phyloP scores from a whole-genome alignment of 148 eudicot genomes.

The Rhododendron kiyosumense region DNA sequence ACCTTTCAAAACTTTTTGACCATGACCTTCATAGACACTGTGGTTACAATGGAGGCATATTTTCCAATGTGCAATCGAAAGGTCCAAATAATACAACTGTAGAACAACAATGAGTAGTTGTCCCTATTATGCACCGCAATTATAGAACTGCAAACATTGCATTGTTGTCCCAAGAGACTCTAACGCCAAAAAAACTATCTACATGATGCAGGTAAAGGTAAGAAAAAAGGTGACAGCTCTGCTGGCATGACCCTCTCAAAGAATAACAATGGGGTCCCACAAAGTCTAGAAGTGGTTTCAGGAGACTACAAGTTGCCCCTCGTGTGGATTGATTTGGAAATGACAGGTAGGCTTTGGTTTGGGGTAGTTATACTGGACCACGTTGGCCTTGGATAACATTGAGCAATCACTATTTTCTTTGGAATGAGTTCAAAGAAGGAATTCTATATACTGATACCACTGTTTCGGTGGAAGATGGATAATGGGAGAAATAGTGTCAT shows the following conservation, averaged over 20 bases:
- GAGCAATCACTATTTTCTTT: neutral
- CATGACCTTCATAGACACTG: neutral
- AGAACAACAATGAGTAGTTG: neutral
- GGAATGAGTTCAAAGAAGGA: neutral
- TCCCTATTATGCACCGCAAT: neutral
- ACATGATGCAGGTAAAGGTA: conserved; percentile 36
- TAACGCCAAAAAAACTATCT: neutral
- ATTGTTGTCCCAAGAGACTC: neutral
- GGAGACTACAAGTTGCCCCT: conserved; percentile 55
- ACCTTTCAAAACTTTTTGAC: neutral
- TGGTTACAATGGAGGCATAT: neutral
- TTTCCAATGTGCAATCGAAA: neutral
- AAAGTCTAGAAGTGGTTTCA: conserved; percentile 13
- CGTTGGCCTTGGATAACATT: neutral
- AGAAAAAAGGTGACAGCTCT: conserved; percentile 23
- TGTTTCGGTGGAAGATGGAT: neutral
- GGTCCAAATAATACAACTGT: no score
- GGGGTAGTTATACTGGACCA: neutral
- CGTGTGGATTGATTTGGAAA: conserved; percentile 91
- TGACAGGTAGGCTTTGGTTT: conserved; percentile 57
- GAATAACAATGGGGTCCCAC: conserved; percentile 30
- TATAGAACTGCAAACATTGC: neutral
- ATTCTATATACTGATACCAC: neutral
- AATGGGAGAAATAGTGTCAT: neutral
- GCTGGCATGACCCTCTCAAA: conserved; percentile 17